Conservation (phyloP, 108 stramenopile species). For the Aureococcus anophagefferens region DNA sequence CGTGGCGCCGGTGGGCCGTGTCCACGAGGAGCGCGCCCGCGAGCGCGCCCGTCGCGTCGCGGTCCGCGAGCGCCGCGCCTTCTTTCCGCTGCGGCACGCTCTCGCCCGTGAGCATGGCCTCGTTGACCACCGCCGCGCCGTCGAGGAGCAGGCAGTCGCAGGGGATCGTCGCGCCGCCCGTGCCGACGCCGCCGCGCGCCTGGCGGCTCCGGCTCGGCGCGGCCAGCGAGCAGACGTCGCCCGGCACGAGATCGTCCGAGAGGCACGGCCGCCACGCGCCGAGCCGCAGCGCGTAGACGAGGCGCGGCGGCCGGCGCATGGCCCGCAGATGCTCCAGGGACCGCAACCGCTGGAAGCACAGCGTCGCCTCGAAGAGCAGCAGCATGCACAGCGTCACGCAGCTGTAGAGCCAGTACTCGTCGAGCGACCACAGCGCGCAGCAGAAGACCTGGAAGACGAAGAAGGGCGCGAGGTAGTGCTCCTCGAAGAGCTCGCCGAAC, state of each 20-base stretch:
- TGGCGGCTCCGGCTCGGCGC: slow-evolving; percentile 7
- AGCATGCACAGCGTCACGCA: slow-evolving; percentile 84
- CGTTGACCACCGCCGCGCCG: slow-evolving; percentile 83
- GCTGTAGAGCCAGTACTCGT: slow-evolving; percentile 97
- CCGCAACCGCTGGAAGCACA: slow-evolving; percentile 71
- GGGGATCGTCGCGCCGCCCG: slow-evolving; percentile 52
- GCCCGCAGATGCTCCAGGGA: slow-evolving; percentile 62
- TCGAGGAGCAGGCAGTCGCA: slow-evolving; percentile 75
- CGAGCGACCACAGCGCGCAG: slow-evolving; percentile 84
- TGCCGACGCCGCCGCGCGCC: slow-evolving; percentile 17
- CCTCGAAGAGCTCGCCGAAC: slow-evolving; percentile 64
- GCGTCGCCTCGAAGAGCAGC: slow-evolving; percentile 78
- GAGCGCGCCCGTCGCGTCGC: not conserved
- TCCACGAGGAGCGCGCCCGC: slow-evolving; percentile 14
- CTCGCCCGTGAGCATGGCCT: slow-evolving; percentile 95
- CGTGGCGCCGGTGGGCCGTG: slow-evolving; percentile 46
- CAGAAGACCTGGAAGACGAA: slow-evolving; percentile 97
- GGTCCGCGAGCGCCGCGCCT: slow-evolving; percentile 18
- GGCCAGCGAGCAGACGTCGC: slow-evolving; percentile 70
- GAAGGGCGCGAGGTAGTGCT: slow-evolving; percentile 86
- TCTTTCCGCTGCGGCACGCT: slow-evolving; percentile 82
- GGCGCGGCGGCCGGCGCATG: slow-evolving; percentile 32
- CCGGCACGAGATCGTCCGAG: slow-evolving; percentile 66
- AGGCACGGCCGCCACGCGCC: slow-evolving; percentile 53
- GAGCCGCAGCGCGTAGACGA: slow-evolving; percentile 47